Conservation (phyloP, 352 stramenopile species). For the Detonula confervacea region DNA sequence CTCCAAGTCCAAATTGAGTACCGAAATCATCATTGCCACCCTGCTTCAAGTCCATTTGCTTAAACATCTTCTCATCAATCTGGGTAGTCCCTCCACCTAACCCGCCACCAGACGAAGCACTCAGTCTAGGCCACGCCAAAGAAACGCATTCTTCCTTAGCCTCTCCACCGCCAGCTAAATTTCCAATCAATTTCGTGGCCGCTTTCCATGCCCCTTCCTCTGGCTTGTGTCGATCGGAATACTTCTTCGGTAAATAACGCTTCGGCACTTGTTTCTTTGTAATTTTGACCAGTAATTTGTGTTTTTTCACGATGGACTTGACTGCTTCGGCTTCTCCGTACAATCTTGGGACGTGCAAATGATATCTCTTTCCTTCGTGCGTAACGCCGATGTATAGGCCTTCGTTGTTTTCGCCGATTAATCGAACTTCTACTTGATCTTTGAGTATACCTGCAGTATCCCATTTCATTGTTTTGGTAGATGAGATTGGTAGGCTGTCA, state of each 20-base stretch:
- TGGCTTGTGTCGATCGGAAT: background rate
- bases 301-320: constrained; percentile 59
- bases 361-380: constrained; percentile 45
- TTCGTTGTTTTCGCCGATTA: constrained; percentile 54
- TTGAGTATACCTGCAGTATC: constrained; percentile 50
- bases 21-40: no score
- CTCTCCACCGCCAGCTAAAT: constrained; percentile 1
- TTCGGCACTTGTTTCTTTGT: constrained; percentile 61
- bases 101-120: constrained; percentile 5
- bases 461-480: constrained; percentile 39
- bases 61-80: constrained; percentile 38
- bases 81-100: background rate
- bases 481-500: constrained; percentile 61
- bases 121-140: constrained; percentile 28
- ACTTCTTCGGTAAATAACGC: no score
- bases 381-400: constrained; percentile 51
- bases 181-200: constrained; percentile 5
- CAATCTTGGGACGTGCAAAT: constrained; percentile 67
- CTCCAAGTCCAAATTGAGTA: no score
- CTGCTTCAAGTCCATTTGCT: background rate
- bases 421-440: constrained; percentile 36
- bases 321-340: constrained; percentile 69
- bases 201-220: background rate
- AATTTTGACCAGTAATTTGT: constrained; percentile 73
- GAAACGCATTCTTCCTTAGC: constrained; percentile 7